phyloP scores from a whole-genome alignment of 2,329 filamentous ascomycete species.

The Xylariaceae sp. region DNA sequence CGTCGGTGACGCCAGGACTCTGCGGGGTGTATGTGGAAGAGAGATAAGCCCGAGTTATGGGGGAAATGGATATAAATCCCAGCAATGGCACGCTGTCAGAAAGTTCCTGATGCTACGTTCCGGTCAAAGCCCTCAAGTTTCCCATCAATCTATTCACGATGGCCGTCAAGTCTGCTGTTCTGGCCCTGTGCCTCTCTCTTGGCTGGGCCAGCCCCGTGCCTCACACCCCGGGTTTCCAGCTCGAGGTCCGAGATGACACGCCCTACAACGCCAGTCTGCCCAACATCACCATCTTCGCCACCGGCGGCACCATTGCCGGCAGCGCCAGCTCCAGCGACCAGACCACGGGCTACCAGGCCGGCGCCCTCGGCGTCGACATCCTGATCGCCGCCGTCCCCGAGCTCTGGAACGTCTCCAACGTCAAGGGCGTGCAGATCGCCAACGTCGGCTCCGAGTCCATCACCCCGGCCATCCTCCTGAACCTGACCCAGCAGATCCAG shows the following conservation, averaged over 20 bases:
- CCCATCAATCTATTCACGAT: too few relatives aligned
- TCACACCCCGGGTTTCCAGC: slow-evolving; percentile 1
- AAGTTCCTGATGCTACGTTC: too few relatives aligned
- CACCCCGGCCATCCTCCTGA: slow-evolving; percentile 44
- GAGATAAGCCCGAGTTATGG: too few relatives aligned
- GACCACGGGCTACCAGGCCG: slow-evolving; percentile 38
- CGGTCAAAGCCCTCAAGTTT: too few relatives aligned
- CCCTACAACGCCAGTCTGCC: slow-evolving; percentile 40
- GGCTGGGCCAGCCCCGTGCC: slow-evolving; percentile 3
- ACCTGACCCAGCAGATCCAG: slow-evolving; percentile 44
- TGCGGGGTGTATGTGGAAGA: too few relatives aligned
- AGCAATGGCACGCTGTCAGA: too few relatives aligned
- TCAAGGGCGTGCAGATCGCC: slow-evolving; percentile 48
- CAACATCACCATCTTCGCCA: slow-evolving; percentile 54
- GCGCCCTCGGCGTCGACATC: slow-evolving; percentile 42
- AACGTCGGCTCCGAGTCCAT: slow-evolving; percentile 45
- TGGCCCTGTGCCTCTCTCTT: too few relatives aligned
- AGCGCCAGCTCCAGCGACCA: slow-evolving; percentile 43
- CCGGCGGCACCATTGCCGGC: slow-evolving; percentile 57
- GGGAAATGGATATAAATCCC: too few relatives aligned
- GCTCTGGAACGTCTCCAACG: slow-evolving; percentile 49
- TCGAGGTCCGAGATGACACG: slow-evolving; percentile 6
- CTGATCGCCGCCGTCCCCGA: slow-evolving; percentile 53
- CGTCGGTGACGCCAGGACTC: too few relatives aligned
- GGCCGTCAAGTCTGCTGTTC: too few relatives aligned